Evolutionary conservation across 192 early-diverging fungal species (phyloP), one percentile per base, ranked within the genome.

Genomic region (Dissophora globulifera): DNA sequence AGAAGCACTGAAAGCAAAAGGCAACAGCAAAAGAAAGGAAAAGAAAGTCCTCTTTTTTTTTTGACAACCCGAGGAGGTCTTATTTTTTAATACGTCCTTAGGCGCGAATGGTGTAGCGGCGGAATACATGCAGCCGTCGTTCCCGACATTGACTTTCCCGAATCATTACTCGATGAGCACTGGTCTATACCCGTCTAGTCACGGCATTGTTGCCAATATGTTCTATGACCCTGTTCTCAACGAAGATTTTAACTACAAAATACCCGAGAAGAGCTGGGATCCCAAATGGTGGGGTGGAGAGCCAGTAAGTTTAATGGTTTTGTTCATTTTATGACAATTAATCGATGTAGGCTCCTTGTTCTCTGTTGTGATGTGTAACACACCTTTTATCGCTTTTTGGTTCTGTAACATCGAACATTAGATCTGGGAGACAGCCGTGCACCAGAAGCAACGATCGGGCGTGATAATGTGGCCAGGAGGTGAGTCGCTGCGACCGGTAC

Each of bases 91-190:
- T n/a, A n/a, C n/a, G n/a, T n/a, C n/a, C 26, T 51, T 50, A 89
- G 86, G 66, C 30, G 40, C 40, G 1, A 56, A 74, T 17, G 88
- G 89, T 27, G 64, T 90, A 8, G 49, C 35, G 20, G 88, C 89
- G 32, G 68, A 90, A 47, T 85, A 79, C 45, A 88, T 94, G 89
- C 75, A 69, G 12, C 90, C 93, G 17, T 84, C 85, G 2, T 94
- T 93, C 71, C 93, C 93, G 12, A 84, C 83, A 57, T 59, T 93
- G 35, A 97, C 96, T 0, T 97, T 95, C 66, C 92, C 95, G 4
- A 98, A 98, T 79, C 96, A 98, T 79, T 96, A 94, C 72, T 86
- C 93, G 1, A 80, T 98, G 40, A 91, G 85, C 9, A 97, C 96
- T 11, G 95, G 96, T n/a, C 72, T 98, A 32, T 97, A 95, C 69